Base-by-base conservation (phyloP, 441 rosid genomes). In the Iberis amara region DNA sequence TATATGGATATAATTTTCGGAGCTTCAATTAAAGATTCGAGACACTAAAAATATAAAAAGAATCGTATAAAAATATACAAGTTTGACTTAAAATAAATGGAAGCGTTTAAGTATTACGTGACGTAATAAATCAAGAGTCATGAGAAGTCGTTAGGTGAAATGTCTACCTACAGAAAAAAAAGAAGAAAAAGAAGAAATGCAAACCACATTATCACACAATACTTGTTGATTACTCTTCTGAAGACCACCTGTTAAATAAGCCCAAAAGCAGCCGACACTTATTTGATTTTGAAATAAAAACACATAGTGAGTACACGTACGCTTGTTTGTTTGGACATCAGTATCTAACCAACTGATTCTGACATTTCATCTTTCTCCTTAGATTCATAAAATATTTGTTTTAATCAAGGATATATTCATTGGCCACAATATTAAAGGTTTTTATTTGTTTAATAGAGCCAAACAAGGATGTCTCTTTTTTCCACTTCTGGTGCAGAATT, bases 221-320 rank as follows among this genome's bases (percentile, higher is more conserved):
- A 47, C 57, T 40, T 48, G 68, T 63, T 47, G 39, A 26, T 40
- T 55, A 62, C 61, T 39, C 42, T 52, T 10, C 7, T 30, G 2
- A 55, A 49, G 43, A 56, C 47, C 35, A 6, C 12, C 39, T 7
- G 39, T 39, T 30, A 21, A 48, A 26, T 26, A 42, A 51, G 12
- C 8, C 14, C 4, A 52, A 47, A 62, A 46, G 30, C 23, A 54
- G 67, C 67, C 49, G 67, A 62, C 67, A 62, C 55, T 39, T 53
- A 23, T 14, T 12, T 39, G 15, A 18, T 18, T 18, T 18, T 18
- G 21, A 18, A 10, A 39, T 10, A 11, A 62, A 39, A 35, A 53
- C 35, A 53, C 47, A 27, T 27, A 6, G 6, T 27, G 4, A 39
- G 13, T 26, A 39, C 9, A 51, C 47, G 12, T 27, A 40, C 44